A percentile compares a stretch with the other conserved stretches of the same genome.
Evolutionary conservation across 768 basidiomycete genomes (phyloP).

Genomic region (Nidularia pulvinata): DNA sequence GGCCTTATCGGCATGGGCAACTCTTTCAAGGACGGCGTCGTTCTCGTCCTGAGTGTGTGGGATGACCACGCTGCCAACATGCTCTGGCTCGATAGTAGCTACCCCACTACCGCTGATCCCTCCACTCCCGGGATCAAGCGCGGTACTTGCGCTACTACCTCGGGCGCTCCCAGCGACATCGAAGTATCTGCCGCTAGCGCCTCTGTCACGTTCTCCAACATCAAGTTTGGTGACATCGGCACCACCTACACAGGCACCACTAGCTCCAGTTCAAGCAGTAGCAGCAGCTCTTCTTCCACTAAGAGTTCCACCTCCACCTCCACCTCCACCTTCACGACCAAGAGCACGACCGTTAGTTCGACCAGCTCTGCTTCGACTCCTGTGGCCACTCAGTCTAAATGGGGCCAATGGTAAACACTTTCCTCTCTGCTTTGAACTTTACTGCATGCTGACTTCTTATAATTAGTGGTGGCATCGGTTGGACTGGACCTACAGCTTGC

Average conservation of each 20-base stretch:
- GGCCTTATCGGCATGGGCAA: conserved; percentile 27
- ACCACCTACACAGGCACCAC: neutral
- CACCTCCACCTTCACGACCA: neutral
- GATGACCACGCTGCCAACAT: neutral
- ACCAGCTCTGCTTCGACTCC: neutral
- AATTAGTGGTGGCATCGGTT: conserved; percentile 10
- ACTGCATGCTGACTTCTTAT: neutral
- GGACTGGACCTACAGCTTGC: conserved; percentile 25
- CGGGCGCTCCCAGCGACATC: neutral
- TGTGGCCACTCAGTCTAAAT: neutral
- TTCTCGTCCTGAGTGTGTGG: conserved; percentile 26
- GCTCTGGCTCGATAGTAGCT: neutral
- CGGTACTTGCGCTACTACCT: neutral
- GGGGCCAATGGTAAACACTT: neutral
- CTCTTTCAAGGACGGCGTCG: conserved; percentile 34
- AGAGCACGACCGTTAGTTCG: neutral
- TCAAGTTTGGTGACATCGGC: neutral
- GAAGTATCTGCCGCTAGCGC: neutral
- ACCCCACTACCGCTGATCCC: neutral
- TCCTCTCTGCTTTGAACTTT: neutral
- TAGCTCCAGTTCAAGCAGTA: neutral
- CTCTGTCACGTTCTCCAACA: neutral
- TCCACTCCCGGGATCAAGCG: neutral
- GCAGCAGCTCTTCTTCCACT: neutral
- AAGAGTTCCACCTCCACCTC: neutral